Base-by-base conservation (phyloP, 2,329 filamentous ascomycete genomes). In the Lecanosticta acicola region DNA sequence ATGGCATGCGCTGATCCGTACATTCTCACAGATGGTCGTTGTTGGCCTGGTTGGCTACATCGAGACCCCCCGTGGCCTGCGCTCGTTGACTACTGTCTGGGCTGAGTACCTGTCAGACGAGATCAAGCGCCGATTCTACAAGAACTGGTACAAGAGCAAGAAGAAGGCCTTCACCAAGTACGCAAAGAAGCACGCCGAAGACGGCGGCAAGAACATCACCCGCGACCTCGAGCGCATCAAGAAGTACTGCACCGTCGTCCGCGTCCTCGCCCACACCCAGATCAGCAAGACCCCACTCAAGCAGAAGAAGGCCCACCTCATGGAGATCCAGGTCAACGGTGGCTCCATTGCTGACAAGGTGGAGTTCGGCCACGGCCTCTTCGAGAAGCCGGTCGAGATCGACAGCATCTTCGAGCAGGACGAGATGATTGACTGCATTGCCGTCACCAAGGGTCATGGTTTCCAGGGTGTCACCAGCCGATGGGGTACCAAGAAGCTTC, bases 121-220 rank as follows among this genome's bases (percentile, higher is more conserved):
- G 79, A 72, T 98, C 75, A 95, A 95, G 85, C 87, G 93, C 69
- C 87, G 93, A 72, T 98, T 98, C 88, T 98, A 98, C 87, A 97
- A 97, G 89, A 98, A 98, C 86, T 98, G 93, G 93, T 98, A 98
- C 87, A 95, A 95, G 86, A 89, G 84, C 83, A 98, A 98, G 90
- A 97, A 96, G 88, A 98, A 98, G 91, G 93, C 93, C 56, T 98
- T 98, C 81, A 98, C 93, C 82, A 96, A 94, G 82, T 98, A 98
- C 79, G 88, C 93, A 80, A 98, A 97, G 88, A 91, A 94, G 84
- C 88, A 97, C 85, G 89, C 91, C 59, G 91, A 97, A 80, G 84
- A 77, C 79, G 86, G 75, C 76, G 90, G 88, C 68, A 78, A 87
- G 64, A 89, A 87, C 68, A 85, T 97, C 79, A 89, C 86, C 74